Conservation (phyloP, 352 stramenopile genomes). For the Bremia lactucae region DNA sequence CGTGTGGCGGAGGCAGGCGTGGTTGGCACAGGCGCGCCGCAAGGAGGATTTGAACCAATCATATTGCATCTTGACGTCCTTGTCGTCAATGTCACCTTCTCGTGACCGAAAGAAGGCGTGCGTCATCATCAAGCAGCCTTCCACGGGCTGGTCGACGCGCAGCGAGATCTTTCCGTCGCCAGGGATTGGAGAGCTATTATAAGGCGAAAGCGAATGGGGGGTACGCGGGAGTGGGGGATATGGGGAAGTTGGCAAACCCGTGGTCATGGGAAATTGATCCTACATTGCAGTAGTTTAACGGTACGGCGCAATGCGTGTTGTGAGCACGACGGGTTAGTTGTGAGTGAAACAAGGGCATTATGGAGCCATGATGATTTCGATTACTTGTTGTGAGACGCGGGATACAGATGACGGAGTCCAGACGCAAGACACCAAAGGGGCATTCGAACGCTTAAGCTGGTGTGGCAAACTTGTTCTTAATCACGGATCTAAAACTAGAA, state of each 20-base stretch:
- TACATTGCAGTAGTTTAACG: constrained; percentile 11
- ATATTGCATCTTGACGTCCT: constrained; percentile 58
- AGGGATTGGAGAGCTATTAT: constrained; percentile 42
- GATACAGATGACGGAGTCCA: too few species aligned
- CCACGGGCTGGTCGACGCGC: constrained; percentile 62
- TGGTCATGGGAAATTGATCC: constrained; percentile 21
- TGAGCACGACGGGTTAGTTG: constrained; percentile 7
- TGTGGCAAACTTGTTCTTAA: not conserved
- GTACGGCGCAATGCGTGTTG: constrained; percentile 1
- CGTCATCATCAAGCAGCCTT: constrained; percentile 57
- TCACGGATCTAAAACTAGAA: constrained; percentile 8
- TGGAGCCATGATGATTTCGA: constrained; percentile 11
- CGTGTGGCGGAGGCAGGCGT: constrained; percentile 34
- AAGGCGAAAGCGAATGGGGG: constrained; percentile 26
- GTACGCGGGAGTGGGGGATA: constrained; percentile 9
- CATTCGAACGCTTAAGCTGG: constrained; percentile 11
- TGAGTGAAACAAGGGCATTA: not conserved
- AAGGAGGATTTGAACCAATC: constrained; percentile 54
- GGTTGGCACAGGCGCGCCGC: constrained; percentile 49
- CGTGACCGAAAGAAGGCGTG: constrained; percentile 70
- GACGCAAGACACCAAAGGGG: too few species aligned
- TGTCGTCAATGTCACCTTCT: constrained; percentile 60
- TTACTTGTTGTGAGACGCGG: too few species aligned
- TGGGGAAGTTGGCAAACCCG: constrained; percentile 18
- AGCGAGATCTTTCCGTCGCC: constrained; percentile 68